Evolutionary conservation across 23 red algal genomes (phyloP), one percentile per base, ranked within the genome.

Genomic region (Gracilaria gracilis): DNA sequence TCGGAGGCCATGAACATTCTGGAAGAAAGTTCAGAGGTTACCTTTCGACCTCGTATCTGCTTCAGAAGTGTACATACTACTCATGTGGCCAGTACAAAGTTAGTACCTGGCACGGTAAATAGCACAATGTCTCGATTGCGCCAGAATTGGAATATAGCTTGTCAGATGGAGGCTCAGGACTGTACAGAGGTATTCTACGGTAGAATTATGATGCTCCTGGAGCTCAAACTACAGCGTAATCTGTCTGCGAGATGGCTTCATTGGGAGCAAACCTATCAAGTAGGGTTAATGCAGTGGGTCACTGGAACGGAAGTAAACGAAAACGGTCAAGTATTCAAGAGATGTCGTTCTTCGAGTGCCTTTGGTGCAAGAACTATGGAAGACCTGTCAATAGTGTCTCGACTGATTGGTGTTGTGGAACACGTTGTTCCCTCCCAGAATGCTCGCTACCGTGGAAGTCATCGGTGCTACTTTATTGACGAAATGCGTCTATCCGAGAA

Each of bases 401-500:
- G 74, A 42, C 39, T 79, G 12, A 79, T 79, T 7, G 38, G 74
- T 14, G 74, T 50, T 12, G 74, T 79, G 23, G 74, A 79, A 39
- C 74, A 79, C 27, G 2, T 79, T 51, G 39, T 79, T 5, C 31
- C 42, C 19, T 54, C 46, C 39, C 1, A 38, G 3, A 13, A 4
- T 14, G 14, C 16, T 21, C 46, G 19, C 4, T 3, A 57, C 5
- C 17, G 74, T 28, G 74, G 39, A 17, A 23, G 42, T 47, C 42
- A 79, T 54, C 74, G 27, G 5, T 47, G 74, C 38, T 50, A 79
- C 37, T 79, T 79, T 51, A 31, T 79, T 44, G 37, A 51, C 74
- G 42, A 51, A 1, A 70, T 16, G 25, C 28, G 65, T 9, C 4
- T 70, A 4, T 38, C 15, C 2, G 65, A 70, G 12, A 35, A 35